Percentiles rank a stretch among this genome's conserved stretches.
Evolutionary conservation across 2,329 filamentous ascomycete genomes (phyloP).

Genomic region (Aspergillus hiratsukae): DNA sequence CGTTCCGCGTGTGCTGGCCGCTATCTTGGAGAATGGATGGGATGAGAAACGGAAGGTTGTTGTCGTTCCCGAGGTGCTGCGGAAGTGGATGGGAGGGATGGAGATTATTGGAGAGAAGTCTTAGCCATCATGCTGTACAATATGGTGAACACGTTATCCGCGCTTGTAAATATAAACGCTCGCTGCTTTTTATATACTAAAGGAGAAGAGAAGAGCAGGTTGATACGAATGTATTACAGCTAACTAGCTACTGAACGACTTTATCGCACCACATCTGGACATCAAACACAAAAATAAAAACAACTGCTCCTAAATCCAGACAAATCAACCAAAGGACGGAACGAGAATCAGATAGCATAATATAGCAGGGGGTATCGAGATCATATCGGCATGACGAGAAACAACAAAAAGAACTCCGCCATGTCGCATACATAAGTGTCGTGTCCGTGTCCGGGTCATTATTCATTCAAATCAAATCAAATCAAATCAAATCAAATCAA

Average conservation of each 20-base stretch:
- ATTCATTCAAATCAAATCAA: slow-evolving; percentile 7
- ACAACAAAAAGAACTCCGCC: neutral
- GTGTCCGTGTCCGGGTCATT: neutral
- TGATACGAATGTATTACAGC: neutral
- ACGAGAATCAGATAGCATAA: neutral
- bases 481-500: slow-evolving; percentile 10
- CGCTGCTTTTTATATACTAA: neutral
- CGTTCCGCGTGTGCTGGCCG: slow-evolving; percentile 82
- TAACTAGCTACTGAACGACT: neutral
- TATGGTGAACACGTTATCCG: neutral
- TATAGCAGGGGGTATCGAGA: neutral
- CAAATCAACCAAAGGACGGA: neutral
- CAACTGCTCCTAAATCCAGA: neutral
- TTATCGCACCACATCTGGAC: slow-evolving; percentile 1
- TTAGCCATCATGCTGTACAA: neutral
- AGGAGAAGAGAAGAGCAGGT: neutral
- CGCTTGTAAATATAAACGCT: no score
- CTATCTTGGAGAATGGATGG: slow-evolving; percentile 88
- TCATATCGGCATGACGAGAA: slow-evolving; percentile 4
- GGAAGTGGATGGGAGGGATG: slow-evolving; percentile 77
- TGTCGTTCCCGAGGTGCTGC: slow-evolving; percentile 70
- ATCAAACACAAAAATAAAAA: slow-evolving; percentile 1
- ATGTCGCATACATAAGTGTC: neutral
- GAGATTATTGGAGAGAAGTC: slow-evolving; percentile 54
- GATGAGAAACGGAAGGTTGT: slow-evolving; percentile 65